Evolutionary conservation across 1,139 yeast species (phyloP), one percentile per base, ranked within the genome.

Genomic region (Candida sp.): DNA sequence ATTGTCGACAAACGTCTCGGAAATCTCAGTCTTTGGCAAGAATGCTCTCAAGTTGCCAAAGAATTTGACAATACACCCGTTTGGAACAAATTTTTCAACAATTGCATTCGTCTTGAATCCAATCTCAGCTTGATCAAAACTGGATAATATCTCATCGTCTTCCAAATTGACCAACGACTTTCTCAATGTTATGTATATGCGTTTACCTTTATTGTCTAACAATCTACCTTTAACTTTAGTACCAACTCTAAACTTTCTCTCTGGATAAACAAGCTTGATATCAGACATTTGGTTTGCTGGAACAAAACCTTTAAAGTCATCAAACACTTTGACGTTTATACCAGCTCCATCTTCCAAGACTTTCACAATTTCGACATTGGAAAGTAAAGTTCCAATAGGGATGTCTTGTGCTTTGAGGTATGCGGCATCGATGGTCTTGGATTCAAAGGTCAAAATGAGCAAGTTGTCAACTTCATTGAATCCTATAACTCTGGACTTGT

Each of bases 221-320:
- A 81, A 83, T 69, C 97, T 84, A 54, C 88, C 96, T 62, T 81
- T 88, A 38, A 90, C 89, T 59, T 86, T 88, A 46, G 87, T 75
- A 7, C 97, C 98, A 47, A 84, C 83, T 68, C 90, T 90, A 77
- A 86, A 94, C 65, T 92, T 90, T 73, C 94, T 84, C 69, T 94
- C 98, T 5, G 99, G 99, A 64, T 92, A 88, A 6, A 86, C 84
- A 56, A 94, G 77, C 64, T 85, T 88, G 54, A 89, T 81, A 67
- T 94, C 99, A 58, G 96, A 87, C 69, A 94, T 83, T 61, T 93
- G 97, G 38, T 75, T 66, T 31, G 85, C 77, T 23, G 92, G 89
- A 32, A 90, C 98, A 58, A 81, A 73, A 3, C 92, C 99, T 49
- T 81, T 85, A 58, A 90, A 88, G 3, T 79, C 81, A 46, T 84